Evolutionary conservation across 805 yeast species (phyloP), one percentile per base, ranked within the genome.

Genomic region (Candida multigemmis): DNA sequence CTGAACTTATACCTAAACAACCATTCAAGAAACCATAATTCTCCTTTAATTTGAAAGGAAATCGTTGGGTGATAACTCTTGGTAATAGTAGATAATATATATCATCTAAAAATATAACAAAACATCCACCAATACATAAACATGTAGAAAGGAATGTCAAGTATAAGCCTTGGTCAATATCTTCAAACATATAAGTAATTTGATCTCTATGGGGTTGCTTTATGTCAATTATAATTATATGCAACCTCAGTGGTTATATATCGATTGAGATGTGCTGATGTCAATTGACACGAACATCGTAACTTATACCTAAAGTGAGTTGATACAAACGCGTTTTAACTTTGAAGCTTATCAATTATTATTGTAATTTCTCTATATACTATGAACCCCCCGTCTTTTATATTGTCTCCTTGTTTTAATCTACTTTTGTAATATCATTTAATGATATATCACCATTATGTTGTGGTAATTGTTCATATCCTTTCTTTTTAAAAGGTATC

Each of bases 1-100:
- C 97, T 0, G 89, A 64, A 37, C 87, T 75, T 26, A 87, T 53
- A 0, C 91, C 71, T 16, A 89, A 64, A 2, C 94, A 79, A 18
- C 75, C 75, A 21, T 82, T 75, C 34, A 89, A 64, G 45, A 87
- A 76, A 9, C 56, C 50, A 19, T 77, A 71, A 45, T 79, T 77
- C 30, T 70, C 67, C 28, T 68, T 64, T 22, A 81, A 62, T 20
- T 65, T 55, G 46, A 80, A 76, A 1, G 67, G 65, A 35, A 56
- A 53, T 22, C 39, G 42, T 6, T 34, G 37, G 2, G 69, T 67
- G 29, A 57, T 36, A 27, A 35, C 41, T 5, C 60, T 68, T 17
- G 77, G 67, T 19, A 70, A 31, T 9, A 46, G 16, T 25, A 42
- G 19, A 16, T 52, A 44, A 48, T 77, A 74, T 0, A 77, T 8